Conservation (phyloP, 2,329 filamentous ascomycete species). For the Diplodia scrobiculata region DNA sequence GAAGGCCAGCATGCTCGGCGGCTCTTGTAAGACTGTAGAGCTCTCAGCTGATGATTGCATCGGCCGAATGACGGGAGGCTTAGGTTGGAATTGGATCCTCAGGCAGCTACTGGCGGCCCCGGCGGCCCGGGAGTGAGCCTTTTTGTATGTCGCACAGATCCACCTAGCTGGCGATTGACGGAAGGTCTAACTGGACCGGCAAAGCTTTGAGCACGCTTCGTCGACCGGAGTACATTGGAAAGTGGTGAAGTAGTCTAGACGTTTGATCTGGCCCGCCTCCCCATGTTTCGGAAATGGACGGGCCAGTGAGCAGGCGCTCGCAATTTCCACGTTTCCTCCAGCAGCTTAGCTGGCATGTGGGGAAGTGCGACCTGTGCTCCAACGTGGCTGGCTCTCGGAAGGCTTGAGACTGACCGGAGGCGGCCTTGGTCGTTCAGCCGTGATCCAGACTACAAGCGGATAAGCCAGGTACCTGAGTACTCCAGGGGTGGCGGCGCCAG, state of each 20-base stretch:
- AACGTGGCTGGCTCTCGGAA: constrained; percentile 19
- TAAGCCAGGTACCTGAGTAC: constrained; percentile 22
- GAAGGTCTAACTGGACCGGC: background rate
- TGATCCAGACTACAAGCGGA: background rate
- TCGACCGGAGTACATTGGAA: background rate
- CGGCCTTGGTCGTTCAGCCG: background rate
- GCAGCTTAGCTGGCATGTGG: constrained; percentile 21
- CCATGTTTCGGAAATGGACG: background rate
- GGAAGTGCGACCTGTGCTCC: constrained; percentile 7
- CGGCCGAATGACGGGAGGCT: background rate
- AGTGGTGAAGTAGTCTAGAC: background rate
- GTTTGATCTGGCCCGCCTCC: constrained; percentile 14
- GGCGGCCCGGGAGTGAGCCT: background rate
- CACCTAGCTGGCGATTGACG: background rate
- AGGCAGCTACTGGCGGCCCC: background rate
- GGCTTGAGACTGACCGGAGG: constrained; percentile 1
- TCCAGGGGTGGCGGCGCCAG: background rate
- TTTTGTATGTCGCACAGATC: background rate
- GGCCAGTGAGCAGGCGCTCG: background rate
- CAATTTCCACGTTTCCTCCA: background rate
- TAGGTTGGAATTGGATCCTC: background rate
- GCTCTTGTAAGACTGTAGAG: background rate
- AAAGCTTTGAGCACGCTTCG: background rate
- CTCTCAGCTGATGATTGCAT: background rate
- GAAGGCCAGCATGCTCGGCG: background rate